These are phyloP conservation scores for Hansfordia pulvinata DNA, from an alignment of 2,329 filamentous ascomycete species.

Conservation along the genomic window DNA sequence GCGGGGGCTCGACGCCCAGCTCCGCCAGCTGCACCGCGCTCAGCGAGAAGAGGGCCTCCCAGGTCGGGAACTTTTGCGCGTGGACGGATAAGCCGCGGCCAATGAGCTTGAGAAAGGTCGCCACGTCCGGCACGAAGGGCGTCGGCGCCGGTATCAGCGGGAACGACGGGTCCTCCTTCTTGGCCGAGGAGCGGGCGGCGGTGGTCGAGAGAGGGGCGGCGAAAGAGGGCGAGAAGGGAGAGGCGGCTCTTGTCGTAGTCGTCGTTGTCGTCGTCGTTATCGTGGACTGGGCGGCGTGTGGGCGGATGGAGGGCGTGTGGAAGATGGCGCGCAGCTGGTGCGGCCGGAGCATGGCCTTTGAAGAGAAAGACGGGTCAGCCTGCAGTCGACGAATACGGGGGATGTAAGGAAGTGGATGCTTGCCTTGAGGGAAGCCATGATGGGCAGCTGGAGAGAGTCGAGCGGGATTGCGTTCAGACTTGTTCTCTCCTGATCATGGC, in stretches of 20 bases:
- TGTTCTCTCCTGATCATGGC: too few relatives aligned
- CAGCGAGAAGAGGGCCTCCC: conserved; percentile 80
- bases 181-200: conserved; percentile 2
- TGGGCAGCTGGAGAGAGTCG: background rate
- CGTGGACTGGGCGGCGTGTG: background rate
- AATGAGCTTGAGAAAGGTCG: conserved; percentile 81
- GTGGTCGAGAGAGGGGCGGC: conserved; percentile 2
- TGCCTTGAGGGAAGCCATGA: conserved; percentile 6
- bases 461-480: too few relatives aligned
- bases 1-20: conserved; percentile 75
- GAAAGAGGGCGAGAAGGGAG: conserved; percentile 2
- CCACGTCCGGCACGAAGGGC: conserved; percentile 72
- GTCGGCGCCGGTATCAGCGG: conserved; percentile 51
- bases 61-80: conserved; percentile 74
- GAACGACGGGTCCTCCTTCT: conserved; percentile 14
- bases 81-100: conserved; percentile 76
- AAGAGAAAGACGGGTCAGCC: conserved; percentile 9
- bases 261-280: background rate
- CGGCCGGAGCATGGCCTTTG: conserved; percentile 9
- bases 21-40: conserved; percentile 66
- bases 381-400: conserved; percentile 11
- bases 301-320: conserved; percentile 3
- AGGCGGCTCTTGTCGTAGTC: background rate
- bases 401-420: background rate
- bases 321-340: conserved; percentile 13